Evolutionary conservation across 768 basidiomycete genomes (phyloP).

Genomic region (Serendipita sp.): DNA sequence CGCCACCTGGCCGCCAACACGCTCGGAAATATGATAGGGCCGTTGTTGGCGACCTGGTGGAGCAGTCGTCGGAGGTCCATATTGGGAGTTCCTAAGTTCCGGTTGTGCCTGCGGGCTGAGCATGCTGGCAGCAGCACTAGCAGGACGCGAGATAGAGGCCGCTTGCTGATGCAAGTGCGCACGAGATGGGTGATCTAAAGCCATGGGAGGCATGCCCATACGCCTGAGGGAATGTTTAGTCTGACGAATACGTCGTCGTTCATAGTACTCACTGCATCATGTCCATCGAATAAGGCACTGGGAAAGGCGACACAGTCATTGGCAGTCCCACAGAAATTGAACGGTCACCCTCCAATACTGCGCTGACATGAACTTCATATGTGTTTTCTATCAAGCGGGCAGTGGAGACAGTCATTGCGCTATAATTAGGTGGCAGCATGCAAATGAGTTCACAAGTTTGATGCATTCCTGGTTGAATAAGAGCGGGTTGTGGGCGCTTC

Average conservation of each 20-base stretch:
- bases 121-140: background rate
- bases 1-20: background rate
- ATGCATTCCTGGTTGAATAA: slow-evolving; percentile 54
- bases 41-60: background rate
- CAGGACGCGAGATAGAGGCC: background rate
- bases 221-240: background rate
- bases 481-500: slow-evolving; percentile 54
- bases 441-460: slow-evolving; percentile 61
- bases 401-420: slow-evolving; percentile 63
- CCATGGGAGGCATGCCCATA: slow-evolving; percentile 3
- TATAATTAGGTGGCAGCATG: slow-evolving; percentile 53
- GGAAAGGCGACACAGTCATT: slow-evolving; percentile 47
- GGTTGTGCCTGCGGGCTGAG: background rate
- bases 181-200: background rate
- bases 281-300: slow-evolving; percentile 1
- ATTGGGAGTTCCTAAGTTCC: background rate
- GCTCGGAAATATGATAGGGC: background rate
- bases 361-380: slow-evolving; percentile 62
- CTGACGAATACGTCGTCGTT: background rate
- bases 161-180: background rate
- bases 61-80: background rate
- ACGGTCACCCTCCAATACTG: slow-evolving; percentile 51
- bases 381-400: slow-evolving; percentile 77
- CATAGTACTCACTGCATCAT: slow-evolving; percentile 4
- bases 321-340: slow-evolving; percentile 59